Evolutionary conservation across 164 flowering plant genomes (phyloP).

Genomic region (Litsea cubeba): DNA sequence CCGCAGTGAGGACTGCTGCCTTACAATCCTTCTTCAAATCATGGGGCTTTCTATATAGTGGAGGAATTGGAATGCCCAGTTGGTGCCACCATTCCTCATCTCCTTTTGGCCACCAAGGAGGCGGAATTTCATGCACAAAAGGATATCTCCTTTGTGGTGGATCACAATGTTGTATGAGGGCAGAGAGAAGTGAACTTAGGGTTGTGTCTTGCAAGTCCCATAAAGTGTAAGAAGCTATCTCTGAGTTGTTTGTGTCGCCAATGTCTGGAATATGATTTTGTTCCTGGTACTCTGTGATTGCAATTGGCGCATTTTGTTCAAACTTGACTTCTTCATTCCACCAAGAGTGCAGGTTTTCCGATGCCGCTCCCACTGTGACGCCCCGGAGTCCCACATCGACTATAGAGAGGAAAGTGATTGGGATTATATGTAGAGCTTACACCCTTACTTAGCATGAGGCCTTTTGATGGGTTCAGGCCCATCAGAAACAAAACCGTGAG

Average conservation of each 20-base stretch:
- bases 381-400: no score
- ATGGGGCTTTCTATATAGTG: constrained; percentile 78
- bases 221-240: constrained; percentile 34
- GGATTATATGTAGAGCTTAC: no score
- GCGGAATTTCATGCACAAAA: constrained; percentile 60
- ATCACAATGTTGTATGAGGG: constrained; percentile 78
- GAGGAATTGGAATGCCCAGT: constrained; percentile 46
- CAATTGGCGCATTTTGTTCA: constrained; percentile 47
- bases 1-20: constrained; percentile 61
- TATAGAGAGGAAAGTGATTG: no score
- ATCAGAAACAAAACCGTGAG: no score
- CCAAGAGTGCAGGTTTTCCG: constrained; percentile 63
- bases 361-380: constrained; percentile 60
- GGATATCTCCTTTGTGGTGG: constrained; percentile 78
- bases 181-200: constrained; percentile 62
- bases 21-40: constrained; percentile 74
- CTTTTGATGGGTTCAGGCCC: no score
- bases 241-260: constrained; percentile 24
- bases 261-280: constrained; percentile 26
- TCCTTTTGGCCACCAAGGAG: constrained; percentile 87
- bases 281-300: constrained; percentile 8
- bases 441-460: no score
- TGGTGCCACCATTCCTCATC: constrained; percentile 70
- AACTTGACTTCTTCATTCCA: constrained; percentile 67
- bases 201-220: constrained; percentile 76